Base-by-base conservation (phyloP, 1,284 basidiomycete species). In the Flammula alnicola region DNA sequence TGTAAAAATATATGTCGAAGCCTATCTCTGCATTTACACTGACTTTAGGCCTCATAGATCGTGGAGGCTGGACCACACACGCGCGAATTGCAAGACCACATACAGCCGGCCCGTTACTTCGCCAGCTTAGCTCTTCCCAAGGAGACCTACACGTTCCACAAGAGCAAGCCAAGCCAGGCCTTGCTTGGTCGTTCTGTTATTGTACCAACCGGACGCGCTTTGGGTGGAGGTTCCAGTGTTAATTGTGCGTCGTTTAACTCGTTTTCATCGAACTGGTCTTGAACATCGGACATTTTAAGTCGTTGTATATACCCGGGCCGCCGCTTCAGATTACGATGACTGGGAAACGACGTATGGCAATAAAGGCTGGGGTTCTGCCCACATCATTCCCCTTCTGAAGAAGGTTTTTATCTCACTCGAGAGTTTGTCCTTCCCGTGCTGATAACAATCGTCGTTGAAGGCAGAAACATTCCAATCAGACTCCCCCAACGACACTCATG, bases 181-280 rank as follows among this genome's bases (percentile, higher is more conserved):
- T 63, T 86, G n/a, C 71, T 65, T 6, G 76, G 75, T 10, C 76
- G 81, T 4, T 56, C 68, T 3, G 49, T 67, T 4, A 49, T 75
- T 16, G 70, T 79, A 6, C 67, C 70, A 0, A 63, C 67, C 17
- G 82, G 77, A 0, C 69, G 75, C 37, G 76, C 73, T 38, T 58
- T 86, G 0, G 83, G 84, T 7, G 83, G 84, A 0, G 83, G 82
- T 0, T 83, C 82, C 0, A 68, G 71, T 51, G 72, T 85, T 19
- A 83, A 86, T 57, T 83, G 83, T 82, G 47, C 27, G 77, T 33
- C 3, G 12, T 23, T 8, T 44, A 3, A 23, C 41, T 7, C 9
- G n/a, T 4, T n/a, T 38, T 30, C 11, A 8, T 11, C 4, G 36
- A 12, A 30, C 25, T 23, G 25, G 16, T 11, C 19, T 1, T 33